Conservation (phyloP, 352 stramenopile species). For the Phytophthora tubulina region DNA sequence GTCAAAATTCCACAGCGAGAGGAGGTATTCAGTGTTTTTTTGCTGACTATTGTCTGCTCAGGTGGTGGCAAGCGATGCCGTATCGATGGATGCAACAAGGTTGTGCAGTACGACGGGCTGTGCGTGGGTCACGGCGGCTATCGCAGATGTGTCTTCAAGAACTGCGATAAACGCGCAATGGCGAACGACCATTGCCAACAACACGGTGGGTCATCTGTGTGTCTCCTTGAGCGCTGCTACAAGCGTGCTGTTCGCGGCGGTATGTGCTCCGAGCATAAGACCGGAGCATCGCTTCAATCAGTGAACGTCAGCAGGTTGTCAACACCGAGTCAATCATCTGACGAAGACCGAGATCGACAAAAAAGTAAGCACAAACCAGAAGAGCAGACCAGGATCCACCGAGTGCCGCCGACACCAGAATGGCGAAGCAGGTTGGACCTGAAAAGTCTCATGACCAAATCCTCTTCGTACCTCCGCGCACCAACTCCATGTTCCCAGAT, state of each 20-base stretch:
- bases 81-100: conserved; percentile 64
- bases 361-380: neutral
- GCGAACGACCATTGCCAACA: conserved; percentile 54
- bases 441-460: neutral
- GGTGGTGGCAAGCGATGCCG: conserved; percentile 63
- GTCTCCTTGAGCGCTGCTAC: conserved; percentile 22
- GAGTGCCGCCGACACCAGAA: neutral
- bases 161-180: conserved; percentile 51
- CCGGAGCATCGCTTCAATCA: conserved; percentile 18
- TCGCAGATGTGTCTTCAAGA: conserved; percentile 52
- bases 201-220: conserved; percentile 54
- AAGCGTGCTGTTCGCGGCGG: conserved; percentile 40
- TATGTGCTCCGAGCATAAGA: conserved; percentile 42
- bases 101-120: conserved; percentile 70
- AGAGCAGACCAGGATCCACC: neutral
- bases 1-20: neutral
- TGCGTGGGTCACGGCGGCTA: conserved; percentile 66
- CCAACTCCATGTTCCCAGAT: neutral
- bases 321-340: conserved; percentile 14
- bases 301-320: conserved; percentile 10
- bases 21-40: too few species aligned
- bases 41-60: conserved; percentile 16
- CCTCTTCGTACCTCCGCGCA: neutral
- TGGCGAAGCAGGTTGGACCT: conserved; percentile 5
- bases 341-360: conserved; percentile 9